Evolutionary conservation across 768 basidiomycete species (phyloP), one percentile per base, ranked within the genome.

Genomic region (Suillus alpinus): DNA sequence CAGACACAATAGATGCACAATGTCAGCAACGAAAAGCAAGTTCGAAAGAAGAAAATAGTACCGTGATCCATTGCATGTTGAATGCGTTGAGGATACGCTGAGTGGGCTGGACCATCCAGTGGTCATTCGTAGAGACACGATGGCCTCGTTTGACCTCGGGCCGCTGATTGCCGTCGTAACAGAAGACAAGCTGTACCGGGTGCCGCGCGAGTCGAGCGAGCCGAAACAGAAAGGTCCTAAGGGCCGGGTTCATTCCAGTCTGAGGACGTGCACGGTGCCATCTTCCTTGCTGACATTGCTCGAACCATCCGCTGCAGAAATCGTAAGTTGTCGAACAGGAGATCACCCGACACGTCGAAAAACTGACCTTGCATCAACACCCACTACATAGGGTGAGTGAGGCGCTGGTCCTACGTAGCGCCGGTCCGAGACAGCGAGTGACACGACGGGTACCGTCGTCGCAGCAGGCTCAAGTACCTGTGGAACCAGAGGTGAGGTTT

Each of bases 91-190:
- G 61, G 49, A 62, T 59, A 18, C n/a, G 7, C 23, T 52, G 61
- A 0, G 51, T 59, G 6, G 61, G 61, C 2, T 23, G 0, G 1
- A 29, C 23, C 58, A 62, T 62, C 57, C 61, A 59, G 29, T 62
- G 57, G 50, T 29, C n/a, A 2, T 14, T 46, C 3, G 44, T 46
- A 46, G 44, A 46, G 20, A 46, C 23, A 3, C 2, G 12, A 7
- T 23, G 23, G 6, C 20, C 44, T 23, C 44, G 2, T 46, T 46
- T 46, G 44, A 46, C 5, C 12, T 46, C 2, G 12, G 44, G 23
- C 13, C 23, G 23, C 44, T 46, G 44, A 3, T 46, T 5, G 12
- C 44, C 13, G 12, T 46, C 44, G 20, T 44, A 44, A 12, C 43
- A 44, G 43, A 46, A 46, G 3, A 46, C 2, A 2, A 46, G 23